Conservation (phyloP, 1,284 basidiomycete species). For the Marasmius oreades region DNA sequence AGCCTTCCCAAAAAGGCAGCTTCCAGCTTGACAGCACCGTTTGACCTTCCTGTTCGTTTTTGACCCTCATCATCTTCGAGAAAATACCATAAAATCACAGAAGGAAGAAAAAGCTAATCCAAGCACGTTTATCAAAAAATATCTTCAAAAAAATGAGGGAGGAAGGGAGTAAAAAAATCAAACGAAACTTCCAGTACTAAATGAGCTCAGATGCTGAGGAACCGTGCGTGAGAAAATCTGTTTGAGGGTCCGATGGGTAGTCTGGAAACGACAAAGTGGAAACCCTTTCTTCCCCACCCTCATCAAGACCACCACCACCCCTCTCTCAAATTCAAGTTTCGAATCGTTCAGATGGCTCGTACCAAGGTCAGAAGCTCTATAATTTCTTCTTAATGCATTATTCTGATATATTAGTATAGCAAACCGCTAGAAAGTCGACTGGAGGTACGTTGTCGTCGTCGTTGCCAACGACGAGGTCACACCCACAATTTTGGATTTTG, state of each 20-base stretch:
- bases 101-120: not conserved
- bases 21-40: slow-evolving; percentile 11
- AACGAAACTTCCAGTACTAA: slow-evolving; percentile 40
- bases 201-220: slow-evolving; percentile 41
- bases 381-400: slow-evolving; percentile 28
- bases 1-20: slow-evolving; percentile 14
- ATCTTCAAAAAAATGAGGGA: slow-evolving; percentile 16
- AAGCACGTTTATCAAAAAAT: slow-evolving; percentile 9
- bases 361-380: slow-evolving; percentile 53
- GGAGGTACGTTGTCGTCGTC: slow-evolving; percentile 53
- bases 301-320: slow-evolving; percentile 32
- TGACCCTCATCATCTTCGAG: not conserved
- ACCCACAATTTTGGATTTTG: slow-evolving; percentile 11
- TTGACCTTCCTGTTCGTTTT: slow-evolving; percentile 2
- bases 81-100: slow-evolving; percentile 6
- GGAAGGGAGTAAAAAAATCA: slow-evolving; percentile 23
- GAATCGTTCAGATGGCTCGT: slow-evolving; percentile 56
- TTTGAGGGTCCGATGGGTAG: slow-evolving; percentile 2
- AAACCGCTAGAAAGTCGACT: slow-evolving; percentile 82
- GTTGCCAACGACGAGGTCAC: slow-evolving; percentile 9
- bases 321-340: slow-evolving; percentile 14
- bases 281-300: slow-evolving; percentile 37
- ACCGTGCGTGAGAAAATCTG: slow-evolving; percentile 31
- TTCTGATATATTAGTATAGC: slow-evolving; percentile 41
- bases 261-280: slow-evolving; percentile 8